phyloP scores from a whole-genome alignment of 495 filamentous ascomycete genomes.

The Xylaria acuta region DNA sequence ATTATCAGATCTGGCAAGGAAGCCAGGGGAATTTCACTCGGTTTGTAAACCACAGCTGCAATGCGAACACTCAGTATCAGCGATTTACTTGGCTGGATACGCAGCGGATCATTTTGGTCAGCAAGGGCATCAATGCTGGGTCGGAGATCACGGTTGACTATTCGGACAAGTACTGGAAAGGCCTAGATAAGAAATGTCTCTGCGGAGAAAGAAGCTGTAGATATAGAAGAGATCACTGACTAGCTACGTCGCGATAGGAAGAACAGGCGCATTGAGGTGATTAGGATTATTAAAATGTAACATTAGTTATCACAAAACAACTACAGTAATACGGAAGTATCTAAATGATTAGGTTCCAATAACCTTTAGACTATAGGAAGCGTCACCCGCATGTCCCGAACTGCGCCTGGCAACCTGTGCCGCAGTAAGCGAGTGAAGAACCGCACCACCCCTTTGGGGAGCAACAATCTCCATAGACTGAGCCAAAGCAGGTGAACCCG shows the following conservation, averaged over 20 bases:
- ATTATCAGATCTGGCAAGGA: no score
- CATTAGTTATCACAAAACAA: no score
- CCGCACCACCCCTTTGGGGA: slow-evolving; percentile 2
- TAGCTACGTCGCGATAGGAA: not conserved
- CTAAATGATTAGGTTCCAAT: no score
- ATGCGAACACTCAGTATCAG: slow-evolving; percentile 49
- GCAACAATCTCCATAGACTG: not conserved
- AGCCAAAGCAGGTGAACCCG: not conserved
- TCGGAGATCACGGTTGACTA: no score
- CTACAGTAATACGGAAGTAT: no score
- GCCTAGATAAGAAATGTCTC: no score
- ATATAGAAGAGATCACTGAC: slow-evolving; percentile 24
- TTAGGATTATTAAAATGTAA: no score
- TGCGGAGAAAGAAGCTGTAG: slow-evolving; percentile 46
- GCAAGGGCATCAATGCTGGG: slow-evolving; percentile 45
- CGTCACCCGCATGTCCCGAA: not conserved
- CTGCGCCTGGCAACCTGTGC: not conserved
- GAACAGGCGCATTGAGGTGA: no score
- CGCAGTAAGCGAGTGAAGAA: no score
- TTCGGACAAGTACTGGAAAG: slow-evolving; percentile 50
- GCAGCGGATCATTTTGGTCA: slow-evolving; percentile 51
- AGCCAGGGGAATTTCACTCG: no score
- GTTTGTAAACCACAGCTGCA: no score
- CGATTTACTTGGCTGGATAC: slow-evolving; percentile 50
- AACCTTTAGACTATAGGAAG: no score